Evolutionary conservation across 331 rosid species (phyloP).

Genomic region (Telfairia occidentalis): DNA sequence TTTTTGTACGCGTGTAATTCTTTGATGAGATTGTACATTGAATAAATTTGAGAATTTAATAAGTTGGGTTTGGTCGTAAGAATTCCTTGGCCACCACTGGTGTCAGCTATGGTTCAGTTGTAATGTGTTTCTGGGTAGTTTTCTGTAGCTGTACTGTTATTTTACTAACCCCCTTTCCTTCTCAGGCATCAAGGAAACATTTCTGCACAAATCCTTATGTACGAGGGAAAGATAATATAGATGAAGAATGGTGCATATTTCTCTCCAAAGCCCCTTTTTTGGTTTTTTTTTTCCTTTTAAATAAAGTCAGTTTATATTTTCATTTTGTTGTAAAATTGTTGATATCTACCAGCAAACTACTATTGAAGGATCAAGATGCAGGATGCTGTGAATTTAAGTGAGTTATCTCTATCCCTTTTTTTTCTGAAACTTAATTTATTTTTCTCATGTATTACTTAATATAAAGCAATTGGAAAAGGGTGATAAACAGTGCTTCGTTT

Average conservation of each 20-base stretch:
- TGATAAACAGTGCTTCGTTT: conserved; percentile 15
- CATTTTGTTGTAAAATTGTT: conserved; percentile 18
- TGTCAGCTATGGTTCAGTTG: not conserved
- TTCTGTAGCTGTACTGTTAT: not conserved
- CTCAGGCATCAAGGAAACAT: conserved; percentile 83
- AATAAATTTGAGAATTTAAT: not conserved
- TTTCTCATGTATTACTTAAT: not conserved
- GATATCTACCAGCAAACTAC: conserved; percentile 49
- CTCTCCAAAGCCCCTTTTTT: not conserved
- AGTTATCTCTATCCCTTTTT: conserved; percentile 21
- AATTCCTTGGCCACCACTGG: not conserved
- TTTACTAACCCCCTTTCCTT: not conserved
- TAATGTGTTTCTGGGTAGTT: not conserved
- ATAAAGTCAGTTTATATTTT: conserved; percentile 4
- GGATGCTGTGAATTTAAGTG: conserved; percentile 86
- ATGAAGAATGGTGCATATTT: conserved; percentile 72
- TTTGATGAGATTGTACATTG: not conserved
- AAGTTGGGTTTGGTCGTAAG: not conserved
- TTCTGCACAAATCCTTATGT: conserved; percentile 71
- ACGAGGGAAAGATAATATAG: conserved; percentile 49
- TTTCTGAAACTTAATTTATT: not conserved
- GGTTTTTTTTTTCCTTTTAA: not conserved
- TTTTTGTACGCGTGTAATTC: not conserved
- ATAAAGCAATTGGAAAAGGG: conserved; percentile 5
- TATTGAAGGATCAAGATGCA: conserved; percentile 38